Percentiles rank a stretch among this genome's conserved stretches.
phyloP scores from a whole-genome alignment of 805 yeast genomes.

The Grigorovia transvaalensis region DNA sequence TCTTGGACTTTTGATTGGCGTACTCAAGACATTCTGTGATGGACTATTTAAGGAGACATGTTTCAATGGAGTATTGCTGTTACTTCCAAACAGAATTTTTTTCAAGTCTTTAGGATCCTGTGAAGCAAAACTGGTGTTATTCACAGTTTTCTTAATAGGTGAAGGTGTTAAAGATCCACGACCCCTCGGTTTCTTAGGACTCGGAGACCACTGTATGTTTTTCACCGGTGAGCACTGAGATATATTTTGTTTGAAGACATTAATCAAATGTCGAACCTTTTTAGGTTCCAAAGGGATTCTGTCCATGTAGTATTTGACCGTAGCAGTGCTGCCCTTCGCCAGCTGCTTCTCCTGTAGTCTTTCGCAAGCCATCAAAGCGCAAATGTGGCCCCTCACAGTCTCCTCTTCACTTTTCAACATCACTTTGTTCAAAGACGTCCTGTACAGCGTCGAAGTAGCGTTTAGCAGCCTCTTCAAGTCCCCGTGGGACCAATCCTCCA shows the following conservation, averaged over 20 bases:
- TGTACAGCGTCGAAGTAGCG: conserved; percentile 33
- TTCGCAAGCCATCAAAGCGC: conserved; percentile 53
- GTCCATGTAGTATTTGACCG: conserved; percentile 38
- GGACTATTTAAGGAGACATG: conserved; percentile 1
- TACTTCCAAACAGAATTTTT: conserved; percentile 17
- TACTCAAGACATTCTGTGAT: background rate
- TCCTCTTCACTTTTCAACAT: conserved; percentile 47
- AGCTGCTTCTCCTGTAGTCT: conserved; percentile 33
- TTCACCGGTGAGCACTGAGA: conserved; percentile 27
- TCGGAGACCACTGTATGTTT: conserved; percentile 23
- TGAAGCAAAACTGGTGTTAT: conserved; percentile 18
- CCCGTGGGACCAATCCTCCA: conserved; percentile 20
- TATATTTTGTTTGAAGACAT: conserved; percentile 36
- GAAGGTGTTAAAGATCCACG: conserved; percentile 9
- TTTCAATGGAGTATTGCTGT: conserved; percentile 15
- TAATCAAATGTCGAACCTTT: conserved; percentile 33
- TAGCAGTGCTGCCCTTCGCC: background rate
- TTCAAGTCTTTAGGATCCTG: conserved; percentile 23
- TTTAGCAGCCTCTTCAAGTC: conserved; percentile 18
- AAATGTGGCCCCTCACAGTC: conserved; percentile 55
- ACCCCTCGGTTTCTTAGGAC: conserved; percentile 17
- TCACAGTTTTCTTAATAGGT: conserved; percentile 6
- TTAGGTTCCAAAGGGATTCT: conserved; percentile 49
- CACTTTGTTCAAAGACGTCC: conserved; percentile 40
- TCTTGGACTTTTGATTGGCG: conserved; percentile 9